Base-by-base conservation (phyloP, 2,329 filamentous ascomycete genomes). In the Aspergillus novoparasiticus region DNA sequence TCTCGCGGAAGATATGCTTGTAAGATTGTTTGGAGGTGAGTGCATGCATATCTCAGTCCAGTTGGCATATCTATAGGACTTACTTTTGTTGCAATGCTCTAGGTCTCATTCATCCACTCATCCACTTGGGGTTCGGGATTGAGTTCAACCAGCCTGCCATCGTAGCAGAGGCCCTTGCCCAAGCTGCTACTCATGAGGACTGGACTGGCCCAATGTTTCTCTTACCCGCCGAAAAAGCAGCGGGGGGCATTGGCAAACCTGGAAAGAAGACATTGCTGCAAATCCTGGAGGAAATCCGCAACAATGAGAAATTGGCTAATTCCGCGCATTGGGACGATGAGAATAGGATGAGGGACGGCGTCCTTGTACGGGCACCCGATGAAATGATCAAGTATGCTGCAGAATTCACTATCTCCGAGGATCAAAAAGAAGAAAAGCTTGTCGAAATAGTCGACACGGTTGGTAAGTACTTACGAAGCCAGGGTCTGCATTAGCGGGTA, bases 121-220 rank as follows among this genome's bases (percentile, higher is more conserved):
- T 97, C 66, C 92, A 96, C 73, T 84, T 96, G 23, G 91, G 93
- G 56, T 96, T 93, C 73, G 93, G 91, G 5, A 74, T 97, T 41
- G 93, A 96, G 74, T 96, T 93, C 80, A 76, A 85, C 11, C 92
- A 96, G 73, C 92, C 92, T 2, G 90, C 90, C 43, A 88, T 96
- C 63, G 84, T 97, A 32, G 92, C 93, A 6, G 87, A 94, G 78
- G 93, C 82, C 1, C 85, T 97, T 21, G 92, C 93, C 0, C 89
- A 96, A 79, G 83, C 90, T 1, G 87, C 90, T 9, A 86, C 93
- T 1, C 92, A 96, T 72, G 79, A 83, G 8, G 78, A 83, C 50
- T 84, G 85, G 76, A 81, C 90, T 1, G 80, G 78, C 6, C 68
- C 63, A 1, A 67, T 75, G 0, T 86, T 89, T 64, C 81, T 95